Percentiles rank a stretch among this genome's conserved stretches.
phyloP scores from a whole-genome alignment of 805 yeast genomes.

The Millerozyma acaciae region DNA sequence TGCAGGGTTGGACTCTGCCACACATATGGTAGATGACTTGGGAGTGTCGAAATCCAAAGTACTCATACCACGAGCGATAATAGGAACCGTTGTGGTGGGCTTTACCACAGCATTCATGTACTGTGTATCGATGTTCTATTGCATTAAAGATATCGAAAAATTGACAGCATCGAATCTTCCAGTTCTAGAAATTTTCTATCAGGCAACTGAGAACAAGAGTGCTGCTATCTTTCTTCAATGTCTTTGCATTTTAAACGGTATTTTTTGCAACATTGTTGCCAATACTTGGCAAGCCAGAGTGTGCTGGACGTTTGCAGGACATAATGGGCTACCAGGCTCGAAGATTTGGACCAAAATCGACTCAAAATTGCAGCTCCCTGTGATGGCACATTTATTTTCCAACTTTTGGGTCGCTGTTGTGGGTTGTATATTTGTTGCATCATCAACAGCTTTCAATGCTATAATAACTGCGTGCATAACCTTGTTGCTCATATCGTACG shows the following conservation, averaged over 20 bases:
- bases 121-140: conserved; percentile 39
- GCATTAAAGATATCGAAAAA: conserved; percentile 27
- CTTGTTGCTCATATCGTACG: conserved; percentile 32
- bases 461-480: conserved; percentile 34
- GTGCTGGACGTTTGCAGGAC: conserved; percentile 43
- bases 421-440: conserved; percentile 34
- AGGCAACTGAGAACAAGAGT: conserved; percentile 29
- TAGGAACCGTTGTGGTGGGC: conserved; percentile 40
- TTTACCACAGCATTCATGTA: conserved; percentile 36
- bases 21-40: conserved; percentile 35
- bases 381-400: conserved; percentile 38
- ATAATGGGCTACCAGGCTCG: conserved; percentile 41
- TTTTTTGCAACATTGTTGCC: conserved; percentile 36
- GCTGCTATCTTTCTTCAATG: conserved; percentile 37
- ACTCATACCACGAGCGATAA: conserved; percentile 36
- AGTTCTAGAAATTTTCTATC: conserved; percentile 37
- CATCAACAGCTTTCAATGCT: conserved; percentile 38
- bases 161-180: conserved; percentile 34
- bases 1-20: conserved; percentile 38
- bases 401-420: conserved; percentile 30
- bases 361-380: conserved; percentile 36
- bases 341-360: conserved; percentile 34
- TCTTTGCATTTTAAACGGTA: conserved; percentile 32
- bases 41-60: conserved; percentile 35
- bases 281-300: conserved; percentile 44